Evolutionary conservation across 441 rosid species (phyloP).

Genomic region (Jatropha podagrica): DNA sequence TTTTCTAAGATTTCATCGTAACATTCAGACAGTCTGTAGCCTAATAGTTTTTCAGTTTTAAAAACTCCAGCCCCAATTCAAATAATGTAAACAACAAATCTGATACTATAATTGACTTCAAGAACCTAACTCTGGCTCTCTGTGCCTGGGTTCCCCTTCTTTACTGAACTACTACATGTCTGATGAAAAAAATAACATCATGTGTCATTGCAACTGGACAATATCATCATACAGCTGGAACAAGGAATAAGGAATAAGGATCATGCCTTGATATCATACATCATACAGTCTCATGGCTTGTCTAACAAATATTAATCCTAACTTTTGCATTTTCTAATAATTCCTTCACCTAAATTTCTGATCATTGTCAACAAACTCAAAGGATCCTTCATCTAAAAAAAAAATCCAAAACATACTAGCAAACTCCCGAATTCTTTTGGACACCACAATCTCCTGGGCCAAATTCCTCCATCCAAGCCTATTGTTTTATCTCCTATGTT

Average conservation of each 20-base stretch:
- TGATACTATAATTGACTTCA: background rate
- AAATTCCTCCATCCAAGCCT: background rate
- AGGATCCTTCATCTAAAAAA: constrained; percentile 7
- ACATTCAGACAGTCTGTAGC: background rate
- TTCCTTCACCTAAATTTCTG: background rate
- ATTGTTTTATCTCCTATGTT: background rate
- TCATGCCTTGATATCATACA: background rate
- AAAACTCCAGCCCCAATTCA: background rate
- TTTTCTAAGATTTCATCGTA: background rate
- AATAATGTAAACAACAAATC: background rate
- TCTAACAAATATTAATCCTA: background rate
- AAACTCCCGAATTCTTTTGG: background rate
- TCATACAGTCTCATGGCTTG: background rate
- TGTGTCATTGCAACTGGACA: background rate
- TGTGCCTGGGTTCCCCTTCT: background rate
- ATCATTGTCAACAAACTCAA: background rate
- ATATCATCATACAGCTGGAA: background rate
- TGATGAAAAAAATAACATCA: background rate
- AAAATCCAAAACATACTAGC: background rate
- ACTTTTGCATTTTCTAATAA: background rate
- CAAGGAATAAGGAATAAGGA: background rate
- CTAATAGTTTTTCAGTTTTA: background rate
- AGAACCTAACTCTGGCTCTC: background rate
- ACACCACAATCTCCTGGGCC: background rate
- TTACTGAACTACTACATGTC: background rate